Base-by-base conservation (phyloP, 768 basidiomycete genomes). In the Mycena venus region DNA sequence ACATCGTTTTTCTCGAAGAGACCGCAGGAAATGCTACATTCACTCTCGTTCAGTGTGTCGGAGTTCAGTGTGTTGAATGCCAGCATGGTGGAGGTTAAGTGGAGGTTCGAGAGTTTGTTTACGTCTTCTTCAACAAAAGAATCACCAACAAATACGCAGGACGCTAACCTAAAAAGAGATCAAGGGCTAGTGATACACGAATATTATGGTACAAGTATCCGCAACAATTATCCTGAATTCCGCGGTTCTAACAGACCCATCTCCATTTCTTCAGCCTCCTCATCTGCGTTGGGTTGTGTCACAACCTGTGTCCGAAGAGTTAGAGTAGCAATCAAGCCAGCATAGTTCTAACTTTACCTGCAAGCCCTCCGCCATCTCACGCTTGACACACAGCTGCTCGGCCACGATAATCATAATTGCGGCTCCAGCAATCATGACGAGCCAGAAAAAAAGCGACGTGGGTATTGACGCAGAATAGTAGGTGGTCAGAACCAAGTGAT, bases 391-490 rank as follows among this genome's bases (percentile, higher is more conserved):
- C 31, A 98, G 86, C 79, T 99, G 96, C 81, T 99, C 98, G 1
- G 96, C 95, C 15, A 93, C 82, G 65, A 96, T 87, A 74, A 99
- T 90, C 72, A 92, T 94, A 44, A 93, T 78, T n/a, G 91, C 85
- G 9, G 95, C 89, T 53, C 95, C 93, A 47, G 86, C 85, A n/a
- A 90, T 83, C 80, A 97, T 86, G 61, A 97, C 88, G 58, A 92
- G 79, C 97, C 97, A 99, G 87, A 95, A 99, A 88, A 98, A 99
- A 40, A 95, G 81, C 1, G 96, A 97, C 0, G 95, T 95, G 9
- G 98, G 98, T 75, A 95, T 83, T 17, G 91, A 88, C 15, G 91
- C 90, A 3, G 96, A 91, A 82, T 96, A 96, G 85, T 99, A 99
- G 42, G 96, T 97, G 66, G 98, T 98, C 73, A 99, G 86, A 68